Conservation (phyloP, 495 filamentous ascomycete species). For the Cercophora newfieldiana region DNA sequence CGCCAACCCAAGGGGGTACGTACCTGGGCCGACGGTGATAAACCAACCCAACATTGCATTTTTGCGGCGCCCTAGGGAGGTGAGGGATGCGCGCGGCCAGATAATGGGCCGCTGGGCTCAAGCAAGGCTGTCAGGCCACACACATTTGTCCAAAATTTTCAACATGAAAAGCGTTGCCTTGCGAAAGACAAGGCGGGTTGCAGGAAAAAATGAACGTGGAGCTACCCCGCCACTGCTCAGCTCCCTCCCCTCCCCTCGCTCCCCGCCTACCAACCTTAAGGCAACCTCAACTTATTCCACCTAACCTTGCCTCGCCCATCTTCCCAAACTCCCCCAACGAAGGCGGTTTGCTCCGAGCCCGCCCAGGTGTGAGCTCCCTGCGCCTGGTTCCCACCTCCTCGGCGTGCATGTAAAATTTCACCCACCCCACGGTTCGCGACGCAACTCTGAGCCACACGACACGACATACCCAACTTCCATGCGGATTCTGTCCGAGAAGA, state of each 20-base stretch:
- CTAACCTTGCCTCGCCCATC: not conserved
- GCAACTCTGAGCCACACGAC: slow-evolving; percentile 12
- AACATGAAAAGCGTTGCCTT: not conserved
- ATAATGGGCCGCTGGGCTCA: slow-evolving; percentile 3
- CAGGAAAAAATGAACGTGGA: not conserved
- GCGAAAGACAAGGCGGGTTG: not conserved
- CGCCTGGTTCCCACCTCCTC: not conserved
- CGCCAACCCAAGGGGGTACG: slow-evolving; percentile 7
- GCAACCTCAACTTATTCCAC: slow-evolving; percentile 11
- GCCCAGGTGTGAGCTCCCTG: not conserved
- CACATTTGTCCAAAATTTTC: not conserved
- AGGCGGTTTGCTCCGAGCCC: slow-evolving; percentile 3
- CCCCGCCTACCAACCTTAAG: slow-evolving; percentile 7
- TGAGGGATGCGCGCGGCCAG: not conserved
- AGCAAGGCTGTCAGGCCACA: not conserved
- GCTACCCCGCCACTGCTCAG: slow-evolving; percentile 9
- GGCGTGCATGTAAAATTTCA: slow-evolving; percentile 9
- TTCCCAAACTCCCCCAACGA: not conserved
- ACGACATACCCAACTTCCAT: slow-evolving; percentile 2
- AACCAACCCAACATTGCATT: not conserved
- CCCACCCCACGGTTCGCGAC: slow-evolving; percentile 16
- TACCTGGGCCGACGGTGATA: not conserved
- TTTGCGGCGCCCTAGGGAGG: not conserved
- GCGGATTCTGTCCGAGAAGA: not conserved
- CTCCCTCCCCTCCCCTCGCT: not conserved